These are phyloP conservation scores for Penicillium pancosmium DNA, from an alignment of 495 filamentous ascomycete species.

Conservation along the genomic window DNA sequence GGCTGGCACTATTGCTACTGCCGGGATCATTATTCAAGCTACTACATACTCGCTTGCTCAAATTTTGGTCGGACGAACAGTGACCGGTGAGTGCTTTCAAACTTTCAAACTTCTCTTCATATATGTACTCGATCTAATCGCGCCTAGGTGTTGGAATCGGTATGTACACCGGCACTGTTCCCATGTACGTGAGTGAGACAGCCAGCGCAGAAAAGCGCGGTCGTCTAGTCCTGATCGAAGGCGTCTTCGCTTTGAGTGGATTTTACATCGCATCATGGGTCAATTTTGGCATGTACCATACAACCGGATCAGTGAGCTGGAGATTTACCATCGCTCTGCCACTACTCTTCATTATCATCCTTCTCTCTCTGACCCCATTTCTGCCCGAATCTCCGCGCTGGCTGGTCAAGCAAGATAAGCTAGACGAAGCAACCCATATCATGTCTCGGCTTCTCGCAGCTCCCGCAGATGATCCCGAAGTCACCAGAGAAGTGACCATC, in stretches of 20 bases:
- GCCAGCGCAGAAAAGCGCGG: slow-evolving; percentile 7
- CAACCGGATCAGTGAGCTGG: slow-evolving; percentile 43
- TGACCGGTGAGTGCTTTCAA: slow-evolving; percentile 15
- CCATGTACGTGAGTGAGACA: slow-evolving; percentile 15
- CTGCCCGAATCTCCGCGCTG: slow-evolving; percentile 33
- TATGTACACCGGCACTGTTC: slow-evolving; percentile 9
- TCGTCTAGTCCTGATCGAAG: slow-evolving; percentile 5
- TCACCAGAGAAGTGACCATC: slow-evolving; percentile 56
- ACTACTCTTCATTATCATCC: slow-evolving; percentile 40
- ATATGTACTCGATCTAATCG: not conserved
- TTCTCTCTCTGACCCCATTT: slow-evolving; percentile 19
- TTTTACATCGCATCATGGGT: slow-evolving; percentile 31
- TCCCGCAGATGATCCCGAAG: slow-evolving; percentile 18
- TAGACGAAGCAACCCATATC: slow-evolving; percentile 3
- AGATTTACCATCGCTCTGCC: slow-evolving; percentile 51
- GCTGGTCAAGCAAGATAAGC: slow-evolving; percentile 21
- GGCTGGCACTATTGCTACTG: slow-evolving; percentile 12
- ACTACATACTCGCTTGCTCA: slow-evolving; percentile 17
- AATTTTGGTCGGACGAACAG: slow-evolving; percentile 14
- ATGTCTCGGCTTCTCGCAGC: slow-evolving; percentile 47
- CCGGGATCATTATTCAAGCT: slow-evolving; percentile 19
- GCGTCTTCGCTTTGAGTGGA: slow-evolving; percentile 12
- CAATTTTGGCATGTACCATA: slow-evolving; percentile 46
- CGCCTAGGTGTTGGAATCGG: slow-evolving; percentile 13
- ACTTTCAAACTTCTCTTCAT: not conserved